Evolutionary conservation across 208 protist genomes (phyloP).

Genomic region (Leishmania amazonensis): DNA sequence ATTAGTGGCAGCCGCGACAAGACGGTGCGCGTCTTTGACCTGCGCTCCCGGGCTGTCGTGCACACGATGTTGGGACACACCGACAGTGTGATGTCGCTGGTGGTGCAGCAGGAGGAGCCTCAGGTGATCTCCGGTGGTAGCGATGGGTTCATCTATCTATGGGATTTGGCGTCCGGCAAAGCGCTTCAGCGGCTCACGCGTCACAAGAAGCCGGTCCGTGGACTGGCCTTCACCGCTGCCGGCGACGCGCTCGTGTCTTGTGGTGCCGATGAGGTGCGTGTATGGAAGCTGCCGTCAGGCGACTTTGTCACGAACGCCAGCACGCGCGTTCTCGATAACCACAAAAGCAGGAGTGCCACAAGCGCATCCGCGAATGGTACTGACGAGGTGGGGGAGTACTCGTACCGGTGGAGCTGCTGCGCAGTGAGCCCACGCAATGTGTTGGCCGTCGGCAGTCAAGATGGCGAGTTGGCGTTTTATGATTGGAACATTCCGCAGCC

Average conservation of each 20-base stretch:
- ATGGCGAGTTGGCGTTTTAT: slow-evolving; percentile 94
- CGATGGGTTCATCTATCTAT: slow-evolving; percentile 94
- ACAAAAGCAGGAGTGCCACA: not conserved
- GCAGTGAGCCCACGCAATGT: slow-evolving; percentile 88
- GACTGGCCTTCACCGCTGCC: slow-evolving; percentile 84
- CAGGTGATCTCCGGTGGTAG: slow-evolving; percentile 94
- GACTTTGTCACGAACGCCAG: slow-evolving; percentile 95
- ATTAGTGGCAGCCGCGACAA: slow-evolving; percentile 97
- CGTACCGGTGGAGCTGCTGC: slow-evolving; percentile 87
- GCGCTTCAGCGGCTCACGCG: slow-evolving; percentile 93
- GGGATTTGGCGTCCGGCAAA: slow-evolving; percentile 89
- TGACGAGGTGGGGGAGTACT: slow-evolving; percentile 32
- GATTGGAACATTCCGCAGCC: slow-evolving; percentile 96
- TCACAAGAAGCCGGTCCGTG: slow-evolving; percentile 99
- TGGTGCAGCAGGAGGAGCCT: slow-evolving; percentile 89
- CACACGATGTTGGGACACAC: slow-evolving; percentile 95
- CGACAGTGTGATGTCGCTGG: slow-evolving; percentile 91
- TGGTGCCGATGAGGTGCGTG: slow-evolving; percentile 97
- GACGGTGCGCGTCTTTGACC: slow-evolving; percentile 94
- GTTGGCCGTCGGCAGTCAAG: slow-evolving; percentile 95
- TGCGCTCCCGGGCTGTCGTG: slow-evolving; percentile 77
- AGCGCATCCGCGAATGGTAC: not conserved
- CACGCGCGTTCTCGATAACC: slow-evolving; percentile 47
- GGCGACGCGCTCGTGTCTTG: slow-evolving; percentile 95
- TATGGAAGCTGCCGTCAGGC: slow-evolving; percentile 96